Evolutionary conservation across 2,329 filamentous ascomycete species (phyloP), one percentile per base, ranked within the genome.

Genomic region (Ophiostoma piceae): DNA sequence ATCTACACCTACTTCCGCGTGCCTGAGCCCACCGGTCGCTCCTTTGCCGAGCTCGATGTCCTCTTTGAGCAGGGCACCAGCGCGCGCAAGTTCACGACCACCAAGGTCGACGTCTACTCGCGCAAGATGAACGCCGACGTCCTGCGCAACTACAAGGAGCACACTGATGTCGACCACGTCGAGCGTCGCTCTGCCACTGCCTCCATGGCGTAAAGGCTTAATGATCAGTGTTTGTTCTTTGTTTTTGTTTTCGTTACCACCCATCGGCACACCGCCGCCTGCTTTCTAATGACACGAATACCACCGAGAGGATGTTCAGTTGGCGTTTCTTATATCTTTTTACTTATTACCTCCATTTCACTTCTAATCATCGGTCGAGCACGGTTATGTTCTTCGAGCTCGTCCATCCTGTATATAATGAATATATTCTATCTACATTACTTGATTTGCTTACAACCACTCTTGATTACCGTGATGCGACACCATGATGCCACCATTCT

Each of bases 1-100:
- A 80, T 95, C 19, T 96, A 94, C 80, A 90, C 90, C 0, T 94
- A 88, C 77, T 94, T 93, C 82, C 85, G 91, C 14, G 82, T 94
- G 0, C 93, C 93, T 0, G 92, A 97, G 77, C 92, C 93, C 0
- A 82, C 82, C 3, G 93, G 91, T 11, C 87, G 92, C 60, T 90
- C 91, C 0, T 97, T 94, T 76, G 93, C 92, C 7, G 93, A 97
- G 79, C 81, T 97, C 70, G 92, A 97, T 77, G 76, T 96, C 67
- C 82, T 97, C 67, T 97, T 97, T 75, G 91, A 96, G 80, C 84
- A 86, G 72, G 82, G 85, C 1, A 81, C 94, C 29, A 84, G 85
- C 73, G 91, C 92, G 7, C 83, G 92, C 75, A 90, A 92, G 75
- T 96, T 95, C 77, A 85, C 87, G 9, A 76, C 77, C 32, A 86